Percentiles rank a stretch among this genome's conserved stretches.
These are phyloP conservation scores for Panellus pusillus DNA, from an alignment of 768 basidiomycete species.

Conservation along the genomic window DNA sequence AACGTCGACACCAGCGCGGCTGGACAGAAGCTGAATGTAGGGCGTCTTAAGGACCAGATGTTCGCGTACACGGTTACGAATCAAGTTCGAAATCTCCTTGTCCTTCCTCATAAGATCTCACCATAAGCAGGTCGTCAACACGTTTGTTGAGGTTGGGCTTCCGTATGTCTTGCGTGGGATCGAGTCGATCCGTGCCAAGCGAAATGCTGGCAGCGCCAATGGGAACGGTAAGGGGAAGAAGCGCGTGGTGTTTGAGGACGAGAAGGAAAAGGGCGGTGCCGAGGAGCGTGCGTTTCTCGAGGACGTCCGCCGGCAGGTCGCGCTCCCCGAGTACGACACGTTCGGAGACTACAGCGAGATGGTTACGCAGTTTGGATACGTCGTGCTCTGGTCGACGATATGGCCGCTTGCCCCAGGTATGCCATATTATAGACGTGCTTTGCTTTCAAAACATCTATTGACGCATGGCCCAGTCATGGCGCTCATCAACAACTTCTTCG, in stretches of 20 bases:
- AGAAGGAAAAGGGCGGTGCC: constrained; percentile 52
- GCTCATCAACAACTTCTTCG: constrained; percentile 88
- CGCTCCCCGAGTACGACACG: constrained; percentile 76
- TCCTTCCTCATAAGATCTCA: too few relatives aligned
- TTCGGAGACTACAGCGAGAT: constrained; percentile 95
- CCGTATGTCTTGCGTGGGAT: constrained; percentile 74
- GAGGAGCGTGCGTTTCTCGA: constrained; percentile 83
- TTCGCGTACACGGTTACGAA: constrained; percentile 91
- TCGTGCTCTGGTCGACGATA: constrained; percentile 88
- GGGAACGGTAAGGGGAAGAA: constrained; percentile 50
- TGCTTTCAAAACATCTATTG: constrained; percentile 2
- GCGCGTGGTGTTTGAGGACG: constrained; percentile 71
- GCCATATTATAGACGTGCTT: constrained; percentile 21
- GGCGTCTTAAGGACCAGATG: constrained; percentile 84
- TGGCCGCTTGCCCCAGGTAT: constrained; percentile 87
- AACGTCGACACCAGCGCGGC: constrained; percentile 51
- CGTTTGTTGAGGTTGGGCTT: constrained; percentile 76
- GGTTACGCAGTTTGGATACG: constrained; percentile 94
- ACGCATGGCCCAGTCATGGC: constrained; percentile 57
- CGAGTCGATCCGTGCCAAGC: constrained; percentile 43
- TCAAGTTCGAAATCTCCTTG: constrained; percentile 27
- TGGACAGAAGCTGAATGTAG: constrained; percentile 60
- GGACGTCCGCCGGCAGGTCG: constrained; percentile 71
- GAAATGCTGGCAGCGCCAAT: constrained; percentile 32
- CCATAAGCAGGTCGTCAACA: constrained; percentile 57